These are phyloP conservation scores for Tulasnella sp. DNA, from an alignment of 768 basidiomycete species.

Conservation along the genomic window DNA sequence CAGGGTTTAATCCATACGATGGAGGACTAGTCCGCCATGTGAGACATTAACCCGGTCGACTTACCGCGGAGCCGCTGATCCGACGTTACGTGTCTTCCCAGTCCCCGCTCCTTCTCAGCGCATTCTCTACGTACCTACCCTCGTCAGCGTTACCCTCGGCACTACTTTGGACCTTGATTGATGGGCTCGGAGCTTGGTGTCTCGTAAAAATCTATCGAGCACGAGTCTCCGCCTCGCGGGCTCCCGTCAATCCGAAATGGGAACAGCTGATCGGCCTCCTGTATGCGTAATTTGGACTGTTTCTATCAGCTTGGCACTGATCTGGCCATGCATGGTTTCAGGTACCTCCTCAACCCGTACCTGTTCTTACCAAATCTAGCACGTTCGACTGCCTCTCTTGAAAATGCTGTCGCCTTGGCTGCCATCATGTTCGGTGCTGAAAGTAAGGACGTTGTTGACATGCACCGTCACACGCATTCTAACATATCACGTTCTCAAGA, in stretches of 20 bases:
- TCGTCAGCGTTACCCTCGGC: slow-evolving; percentile 48
- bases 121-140: slow-evolving; percentile 71
- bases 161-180: slow-evolving; percentile 65
- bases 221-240: slow-evolving; percentile 31
- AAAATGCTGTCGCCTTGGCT: slow-evolving; percentile 67
- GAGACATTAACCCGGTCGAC: slow-evolving; percentile 36
- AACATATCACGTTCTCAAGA: slow-evolving; percentile 44
- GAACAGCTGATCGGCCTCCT: slow-evolving; percentile 60
- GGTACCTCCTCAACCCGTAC: slow-evolving; percentile 90
- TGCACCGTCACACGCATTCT: background rate
- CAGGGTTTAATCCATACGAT: slow-evolving; percentile 81
- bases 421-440: slow-evolving; percentile 65
- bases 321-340: slow-evolving; percentile 36
- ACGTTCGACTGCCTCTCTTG: slow-evolving; percentile 75
- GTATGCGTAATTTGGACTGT: slow-evolving; percentile 45
- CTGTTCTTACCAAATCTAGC: slow-evolving; percentile 74
- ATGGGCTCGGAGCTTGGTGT: slow-evolving; percentile 64
- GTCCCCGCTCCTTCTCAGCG: slow-evolving; percentile 76
- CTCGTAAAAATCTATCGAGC: slow-evolving; percentile 65
- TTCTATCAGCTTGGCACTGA: background rate
- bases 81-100: slow-evolving; percentile 36
- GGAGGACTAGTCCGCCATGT: slow-evolving; percentile 87
- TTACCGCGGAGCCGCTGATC: slow-evolving; percentile 16
- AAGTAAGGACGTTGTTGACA: slow-evolving; percentile 44
- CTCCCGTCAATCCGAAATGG: slow-evolving; percentile 52